Evolutionary conservation across 2,329 filamentous ascomycete species (phyloP).

Genomic region (Xylaria multiplex): DNA sequence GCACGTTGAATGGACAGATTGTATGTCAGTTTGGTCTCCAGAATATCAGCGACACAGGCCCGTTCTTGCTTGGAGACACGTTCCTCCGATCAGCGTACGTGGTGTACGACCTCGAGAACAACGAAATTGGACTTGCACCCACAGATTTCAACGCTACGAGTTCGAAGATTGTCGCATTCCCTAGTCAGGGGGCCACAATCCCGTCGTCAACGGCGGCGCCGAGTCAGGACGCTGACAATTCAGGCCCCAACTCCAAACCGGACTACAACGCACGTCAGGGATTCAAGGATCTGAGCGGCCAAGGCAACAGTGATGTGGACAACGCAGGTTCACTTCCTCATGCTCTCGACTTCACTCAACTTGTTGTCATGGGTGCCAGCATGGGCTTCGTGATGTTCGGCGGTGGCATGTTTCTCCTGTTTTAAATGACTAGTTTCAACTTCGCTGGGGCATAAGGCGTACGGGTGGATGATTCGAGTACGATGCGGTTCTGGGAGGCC

Average conservation of each 20-base stretch:
- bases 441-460: conserved; percentile 24
- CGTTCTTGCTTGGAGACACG: conserved; percentile 65
- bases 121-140: conserved; percentile 64
- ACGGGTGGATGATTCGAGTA: conserved; percentile 16
- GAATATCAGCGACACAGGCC: conserved; percentile 53
- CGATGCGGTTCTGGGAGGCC: conserved; percentile 3
- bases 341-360: conserved; percentile 40
- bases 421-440: conserved; percentile 28
- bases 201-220: conserved; percentile 60
- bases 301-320: conserved; percentile 1
- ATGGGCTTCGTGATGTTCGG: conserved; percentile 50
- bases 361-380: conserved; percentile 46
- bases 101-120: conserved; percentile 68
- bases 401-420: conserved; percentile 48
- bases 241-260: conserved; percentile 39
- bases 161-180: conserved; percentile 61
- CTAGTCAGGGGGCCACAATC: conserved; percentile 60
- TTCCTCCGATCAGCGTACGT: conserved; percentile 70
- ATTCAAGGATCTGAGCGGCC: conserved; percentile 45
- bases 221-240: conserved; percentile 48
- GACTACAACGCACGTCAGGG: conserved; percentile 52
- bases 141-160: conserved; percentile 66
- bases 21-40: conserved; percentile 68
- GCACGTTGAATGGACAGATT: conserved; percentile 53
- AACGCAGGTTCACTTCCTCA: conserved; percentile 37